Percentiles rank a stretch among this genome's conserved stretches.
phyloP scores from a whole-genome alignment of 148 eudicot species.

The Fallopia convolvulus region DNA sequence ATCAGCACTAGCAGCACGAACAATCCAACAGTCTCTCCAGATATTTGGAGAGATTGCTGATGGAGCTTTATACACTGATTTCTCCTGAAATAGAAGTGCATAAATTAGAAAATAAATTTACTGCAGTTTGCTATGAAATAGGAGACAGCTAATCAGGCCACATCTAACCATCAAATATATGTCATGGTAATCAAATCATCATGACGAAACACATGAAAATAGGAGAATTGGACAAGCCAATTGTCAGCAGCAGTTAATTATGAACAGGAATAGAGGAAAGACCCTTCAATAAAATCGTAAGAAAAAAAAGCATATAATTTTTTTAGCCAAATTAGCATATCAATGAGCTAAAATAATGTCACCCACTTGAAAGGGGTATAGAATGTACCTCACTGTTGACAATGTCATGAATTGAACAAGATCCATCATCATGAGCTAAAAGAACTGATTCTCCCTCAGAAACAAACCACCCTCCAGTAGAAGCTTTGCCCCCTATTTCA shows the following conservation, averaged over 20 bases:
- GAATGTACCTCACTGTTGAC: conserved; percentile 59
- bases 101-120: not conserved
- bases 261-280: not conserved
- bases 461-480: conserved; percentile 92
- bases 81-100: conserved; percentile 44
- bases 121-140: not conserved
- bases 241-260: not conserved
- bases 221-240: not conserved
- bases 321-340: not conserved
- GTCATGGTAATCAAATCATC: not conserved
- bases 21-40: conserved; percentile 94
- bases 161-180: not conserved
- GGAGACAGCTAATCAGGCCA: not conserved
- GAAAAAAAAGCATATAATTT: not conserved
- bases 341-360: not conserved
- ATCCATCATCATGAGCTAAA: conserved; percentile 79
- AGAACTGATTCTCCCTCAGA: conserved; percentile 90
- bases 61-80: conserved; percentile 73
- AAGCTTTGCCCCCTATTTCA: conserved; percentile 57
- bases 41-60: conserved; percentile 48
- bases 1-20: conserved; percentile 81
- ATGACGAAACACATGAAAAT: not conserved
- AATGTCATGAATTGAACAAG: conserved; percentile 78
- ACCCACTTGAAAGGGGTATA: not conserved
- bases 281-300: not conserved